Evolutionary conservation across 768 basidiomycete genomes (phyloP).

Genomic region (Boletus rufocinnamomeus): DNA sequence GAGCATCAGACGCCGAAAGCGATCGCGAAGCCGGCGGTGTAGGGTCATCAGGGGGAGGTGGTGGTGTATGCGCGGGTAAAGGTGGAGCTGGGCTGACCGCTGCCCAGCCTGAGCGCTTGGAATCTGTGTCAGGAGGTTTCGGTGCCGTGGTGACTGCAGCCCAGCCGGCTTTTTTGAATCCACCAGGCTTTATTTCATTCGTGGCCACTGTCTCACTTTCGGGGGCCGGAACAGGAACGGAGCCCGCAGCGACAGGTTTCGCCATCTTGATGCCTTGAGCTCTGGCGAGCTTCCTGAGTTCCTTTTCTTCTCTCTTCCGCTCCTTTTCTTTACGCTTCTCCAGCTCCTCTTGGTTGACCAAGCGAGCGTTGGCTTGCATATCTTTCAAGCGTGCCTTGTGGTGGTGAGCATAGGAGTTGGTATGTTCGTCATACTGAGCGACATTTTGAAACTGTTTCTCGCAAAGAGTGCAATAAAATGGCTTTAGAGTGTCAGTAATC

Average conservation of each 20-base stretch:
- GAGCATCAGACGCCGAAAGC: conserved; percentile 31
- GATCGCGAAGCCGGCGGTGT: conserved; percentile 22
- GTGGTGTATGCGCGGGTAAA: conserved; percentile 14
- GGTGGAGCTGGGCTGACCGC: conserved; percentile 25
- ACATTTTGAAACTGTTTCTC: conserved; percentile 88
- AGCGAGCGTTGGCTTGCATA: conserved; percentile 74
- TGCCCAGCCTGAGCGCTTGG: conserved; percentile 20
- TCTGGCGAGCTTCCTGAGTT: conserved; percentile 79
- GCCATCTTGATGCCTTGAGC: conserved; percentile 76
- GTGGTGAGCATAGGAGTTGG: conserved; percentile 86
- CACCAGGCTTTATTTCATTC: conserved; percentile 25
- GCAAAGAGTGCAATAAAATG: conserved; percentile 82
- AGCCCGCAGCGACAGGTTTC: conserved; percentile 30
- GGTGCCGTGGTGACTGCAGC: conserved; percentile 35
- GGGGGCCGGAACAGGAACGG: conserved; percentile 19
- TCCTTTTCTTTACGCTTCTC: conserved; percentile 85
- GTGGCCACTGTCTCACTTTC: conserved; percentile 20
- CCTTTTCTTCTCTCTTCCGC: conserved; percentile 81
- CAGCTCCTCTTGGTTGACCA: conserved; percentile 64
- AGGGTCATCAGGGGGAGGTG: conserved; percentile 16
- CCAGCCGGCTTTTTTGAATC: conserved; percentile 53
- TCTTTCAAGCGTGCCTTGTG: conserved; percentile 82
- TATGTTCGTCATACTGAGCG: conserved; percentile 87
- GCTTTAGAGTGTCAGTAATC: conserved; percentile 62
- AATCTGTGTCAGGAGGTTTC: conserved; percentile 14